Evolutionary conservation across 306 rosid genomes (phyloP), one percentile per base, ranked within the genome.

Genomic region (Glycine latifolia): DNA sequence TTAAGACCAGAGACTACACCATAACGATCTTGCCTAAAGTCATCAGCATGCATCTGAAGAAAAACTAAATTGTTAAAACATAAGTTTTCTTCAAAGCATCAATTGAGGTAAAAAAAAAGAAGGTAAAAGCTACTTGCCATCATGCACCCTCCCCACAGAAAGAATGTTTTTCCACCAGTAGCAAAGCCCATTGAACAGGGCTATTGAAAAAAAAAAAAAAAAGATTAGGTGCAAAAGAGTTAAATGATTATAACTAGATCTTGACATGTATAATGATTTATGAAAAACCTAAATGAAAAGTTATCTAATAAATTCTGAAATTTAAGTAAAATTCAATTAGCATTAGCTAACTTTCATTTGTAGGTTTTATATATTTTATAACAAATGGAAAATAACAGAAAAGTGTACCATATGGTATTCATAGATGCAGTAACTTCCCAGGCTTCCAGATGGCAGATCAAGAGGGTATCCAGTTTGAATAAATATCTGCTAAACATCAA

Each of bases 121-220:
- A 16, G 13, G 31, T 31, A 39, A 85, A 66, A 81, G 83, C 69
- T 77, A 91, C 94, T 88, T 88, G 84, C 98, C 98, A 95, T 95
- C 97, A 94, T 92, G 91, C 98, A 94, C 72, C 98, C 98, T 88
- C 98, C 98, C 98, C 98, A 94, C 39, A 94, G 87, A 89, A 94
- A 94, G 83, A 92, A 94, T 58, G 98, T 94, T 90, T 86, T 92
- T 78, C 98, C 98, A 71, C 98, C 98, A 63, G 98, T 95, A 59
- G 98, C 98, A 88, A 95, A 95, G 79, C 98, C 97, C 98, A 92
- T 92, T 59, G 97, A 95, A 87, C 98, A 95, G 76, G 98, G 98
- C 98, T 95, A 89, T 26, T 76, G 60, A 68, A 67, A 63, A 49
- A 39, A 52, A 82, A 82, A 68, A 53, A 37, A 37, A 37, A 37